Percentiles rank a stretch among this genome's conserved stretches.
Evolutionary conservation across 2,329 filamentous ascomycete species (phyloP).

Genomic region (Beauveria asiatica): DNA sequence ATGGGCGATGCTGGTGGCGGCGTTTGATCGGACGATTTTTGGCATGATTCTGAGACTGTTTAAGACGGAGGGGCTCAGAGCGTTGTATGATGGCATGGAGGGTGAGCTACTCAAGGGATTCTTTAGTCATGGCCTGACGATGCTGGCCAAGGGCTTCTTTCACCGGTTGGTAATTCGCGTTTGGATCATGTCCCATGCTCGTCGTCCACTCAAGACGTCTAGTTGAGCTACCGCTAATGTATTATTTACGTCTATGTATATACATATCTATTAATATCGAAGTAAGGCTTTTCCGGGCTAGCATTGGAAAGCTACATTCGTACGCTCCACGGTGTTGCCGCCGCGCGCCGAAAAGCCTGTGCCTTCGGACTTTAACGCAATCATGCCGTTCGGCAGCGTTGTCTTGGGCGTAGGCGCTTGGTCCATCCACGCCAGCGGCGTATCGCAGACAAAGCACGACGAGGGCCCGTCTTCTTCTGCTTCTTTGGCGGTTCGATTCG

Average conservation of each 20-base stretch:
- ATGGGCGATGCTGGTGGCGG: conserved; percentile 13
- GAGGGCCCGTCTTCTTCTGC: conserved; percentile 36
- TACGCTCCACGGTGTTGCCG: conserved; percentile 69
- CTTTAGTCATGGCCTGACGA: conserved; percentile 77
- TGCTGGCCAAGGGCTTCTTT: conserved; percentile 74
- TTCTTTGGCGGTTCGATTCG: conserved; percentile 27
- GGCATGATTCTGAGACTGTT: conserved; percentile 50
- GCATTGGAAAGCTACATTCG: conserved; percentile 75
- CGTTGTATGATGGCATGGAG: conserved; percentile 67
- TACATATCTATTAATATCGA: neutral
- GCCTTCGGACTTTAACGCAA: conserved; percentile 75
- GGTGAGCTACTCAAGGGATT: conserved; percentile 77
- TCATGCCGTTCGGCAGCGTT: conserved; percentile 59
- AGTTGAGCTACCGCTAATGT: neutral
- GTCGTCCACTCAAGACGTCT: conserved; percentile 16
- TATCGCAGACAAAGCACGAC: conserved; percentile 78
- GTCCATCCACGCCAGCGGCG: conserved; percentile 53
- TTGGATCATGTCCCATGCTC: conserved; percentile 49
- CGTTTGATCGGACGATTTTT: conserved; percentile 47
- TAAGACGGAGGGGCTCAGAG: conserved; percentile 55
- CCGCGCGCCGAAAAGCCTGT: conserved; percentile 91
- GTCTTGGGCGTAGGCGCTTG: conserved; percentile 38
- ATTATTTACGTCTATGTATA: neutral
- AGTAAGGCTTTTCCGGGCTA: conserved; percentile 23
- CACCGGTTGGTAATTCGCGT: conserved; percentile 63